Base-by-base conservation (phyloP, 441 rosid species). In the Erysimum pusillum region DNA sequence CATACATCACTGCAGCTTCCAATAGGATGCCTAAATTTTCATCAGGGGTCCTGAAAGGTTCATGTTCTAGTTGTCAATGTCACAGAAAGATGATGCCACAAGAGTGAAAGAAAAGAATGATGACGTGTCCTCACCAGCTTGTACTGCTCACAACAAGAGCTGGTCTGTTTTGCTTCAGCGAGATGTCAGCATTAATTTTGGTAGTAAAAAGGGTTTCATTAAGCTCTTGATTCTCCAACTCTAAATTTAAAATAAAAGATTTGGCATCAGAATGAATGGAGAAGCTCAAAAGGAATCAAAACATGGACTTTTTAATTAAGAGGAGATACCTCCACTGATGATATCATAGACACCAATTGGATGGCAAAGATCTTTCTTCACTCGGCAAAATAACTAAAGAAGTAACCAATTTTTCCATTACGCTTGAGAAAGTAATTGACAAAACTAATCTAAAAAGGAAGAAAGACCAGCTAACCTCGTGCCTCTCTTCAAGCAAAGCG, bases 1-100 rank as follows among this genome's bases (percentile, higher is more conserved):
- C 98, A 84, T 93, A 96, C 97, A 96, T 87, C 20, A 96, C 93
- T 25, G 98, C 97, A 51, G 99, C 99, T 85, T 93, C 97, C 67
- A 96, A 80, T 60, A 96, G 93, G 75, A 96, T 87, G 78, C 96
- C 86, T 83, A 96, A 96, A 85, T 96, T 88, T 85, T 96, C 99
- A 92, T 96, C 99, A 48, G 98, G 89, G 32, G 98, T 91, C 99
- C 98, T 96, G 90, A 65, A 78, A 88, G 71, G 18, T 25, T 54
- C 48, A 54, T 32, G 51, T 54, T 57, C 58, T 9, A 73, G 72
- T 76, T 59, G 66, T 79, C 67, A 65, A 2, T 51, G 48, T 42
- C 73, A 65, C 9, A 13, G 52, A 80, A 25, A 1, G 35, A 56
- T 73, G 41, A 31, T 13, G 38, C 35, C 51, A 75, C 53, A 65